Conservation (phyloP, 129 eudicot species). For the Centrapalus pauciflorus region DNA sequence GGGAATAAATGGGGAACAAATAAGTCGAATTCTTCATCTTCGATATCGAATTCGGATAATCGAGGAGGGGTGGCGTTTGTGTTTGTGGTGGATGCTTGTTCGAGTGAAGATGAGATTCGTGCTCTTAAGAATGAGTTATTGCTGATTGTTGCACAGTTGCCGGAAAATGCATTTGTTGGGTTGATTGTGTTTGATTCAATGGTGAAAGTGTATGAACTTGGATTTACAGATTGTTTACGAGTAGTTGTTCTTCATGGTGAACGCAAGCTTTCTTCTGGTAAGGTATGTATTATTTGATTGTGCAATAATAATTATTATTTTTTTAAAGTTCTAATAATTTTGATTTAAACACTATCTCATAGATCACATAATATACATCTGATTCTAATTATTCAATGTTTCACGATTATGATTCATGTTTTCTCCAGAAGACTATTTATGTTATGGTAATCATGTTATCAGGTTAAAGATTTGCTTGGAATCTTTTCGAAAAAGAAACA, state of each 20-base stretch:
- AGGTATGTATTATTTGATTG: no score
- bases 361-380: no score
- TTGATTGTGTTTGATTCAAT: conserved; percentile 81
- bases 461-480: conserved; percentile 65
- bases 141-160: conserved; percentile 62
- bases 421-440: no score
- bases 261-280: conserved; percentile 71
- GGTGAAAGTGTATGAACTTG: conserved; percentile 87
- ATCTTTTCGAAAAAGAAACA: conserved; percentile 48
- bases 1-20: conserved; percentile 40
- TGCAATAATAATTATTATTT: no score
- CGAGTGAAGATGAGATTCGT: conserved; percentile 59
- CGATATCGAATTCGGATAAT: conserved; percentile 37
- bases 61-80: conserved; percentile 53
- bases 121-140: conserved; percentile 76
- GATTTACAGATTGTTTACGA: conserved; percentile 59
- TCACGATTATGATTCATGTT: no score
- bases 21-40: conserved; percentile 19
- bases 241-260: conserved; percentile 84
- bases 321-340: no score
- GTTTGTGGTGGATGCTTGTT: conserved; percentile 79
- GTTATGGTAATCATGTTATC: no score
- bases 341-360: no score
- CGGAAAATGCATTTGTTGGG: conserved; percentile 82
- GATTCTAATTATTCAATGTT: no score